Evolutionary conservation across 2,329 filamentous ascomycete species (phyloP), one percentile per base, ranked within the genome.

Genomic region (Aspergillus novoparasiticus): DNA sequence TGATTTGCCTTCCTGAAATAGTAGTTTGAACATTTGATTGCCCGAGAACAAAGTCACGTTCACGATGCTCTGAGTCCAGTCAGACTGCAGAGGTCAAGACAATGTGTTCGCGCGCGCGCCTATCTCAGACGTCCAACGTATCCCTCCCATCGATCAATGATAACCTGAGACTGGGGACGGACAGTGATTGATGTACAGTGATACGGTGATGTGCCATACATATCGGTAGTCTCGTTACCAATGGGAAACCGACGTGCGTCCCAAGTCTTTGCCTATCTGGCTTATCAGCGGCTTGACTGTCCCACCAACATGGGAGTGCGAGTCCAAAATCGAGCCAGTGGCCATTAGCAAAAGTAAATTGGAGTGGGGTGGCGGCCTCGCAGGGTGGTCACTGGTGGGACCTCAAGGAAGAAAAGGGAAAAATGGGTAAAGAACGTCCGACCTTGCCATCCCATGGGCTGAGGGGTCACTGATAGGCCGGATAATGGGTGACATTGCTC

Each of bases 201-300:
- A 41, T 55, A 41, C 34, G 56, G 63, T 67, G 66, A 65, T 57
- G 16, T 64, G 58, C 57, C 54, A 41, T 59, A 62, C 57, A 58
- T 64, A 50, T 64, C 54, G 60, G 61, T 57, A 62, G 59, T 57
- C 55, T 58, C 58, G 58, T 62, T 60, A 62, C 59, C 60, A 64
- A 66, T 61, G 60, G 51, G 26, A 62, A 54, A 30, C 30, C 43
- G 54, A 55, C 46, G 46, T 59, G 51, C 55, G 32, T 62, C 41
- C 23, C 34, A 36, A 45, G 58, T 65, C 56, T 54, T 45, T 57
- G 62, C 62, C 60, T 61, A 57, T 62, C 58, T 60, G 58, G 67
- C 64, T 68, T 68, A 67, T 69, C 67, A 66, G 65, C 65, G 65
- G 54, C 55, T 53, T 36, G 61, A 41, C 53, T 62, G 62, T 66